A percentile compares a stretch with the other conserved stretches of the same genome.
phyloP scores from a whole-genome alignment of 768 basidiomycete genomes.

The Mycena rebaudengoi region DNA sequence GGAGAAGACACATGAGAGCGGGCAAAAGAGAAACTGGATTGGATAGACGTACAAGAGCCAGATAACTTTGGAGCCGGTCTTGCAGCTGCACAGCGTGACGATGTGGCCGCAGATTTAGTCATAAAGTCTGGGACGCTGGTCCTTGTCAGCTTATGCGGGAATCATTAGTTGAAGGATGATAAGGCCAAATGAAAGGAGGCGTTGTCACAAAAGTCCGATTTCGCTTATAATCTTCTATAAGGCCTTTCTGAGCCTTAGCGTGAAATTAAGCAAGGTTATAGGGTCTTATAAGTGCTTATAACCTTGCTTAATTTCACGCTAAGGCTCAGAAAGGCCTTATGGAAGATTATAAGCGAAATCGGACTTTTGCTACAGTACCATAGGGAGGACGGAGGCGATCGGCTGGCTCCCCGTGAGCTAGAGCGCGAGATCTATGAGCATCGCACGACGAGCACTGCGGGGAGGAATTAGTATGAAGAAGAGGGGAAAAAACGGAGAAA shows the following conservation, averaged over 20 bases:
- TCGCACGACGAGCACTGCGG: slow-evolving; percentile 70
- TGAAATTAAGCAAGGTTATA: too few species aligned
- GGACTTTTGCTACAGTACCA: too few species aligned
- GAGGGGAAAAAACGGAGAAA: too few species aligned
- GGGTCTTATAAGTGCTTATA: too few species aligned
- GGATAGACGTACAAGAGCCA: slow-evolving; percentile 78
- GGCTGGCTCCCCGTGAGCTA: slow-evolving; percentile 87
- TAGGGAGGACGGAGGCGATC: slow-evolving; percentile 71
- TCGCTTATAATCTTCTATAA: too few species aligned
- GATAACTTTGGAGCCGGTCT: slow-evolving; percentile 90
- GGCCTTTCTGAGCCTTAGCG: too few species aligned
- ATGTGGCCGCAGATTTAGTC: slow-evolving; percentile 89
- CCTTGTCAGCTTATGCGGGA: too few species aligned
- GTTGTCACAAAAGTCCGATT: too few species aligned
- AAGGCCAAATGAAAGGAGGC: neutral
- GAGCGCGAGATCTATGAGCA: slow-evolving; percentile 86
- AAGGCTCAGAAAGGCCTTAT: too few species aligned
- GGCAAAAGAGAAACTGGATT: neutral
- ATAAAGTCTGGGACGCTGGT: slow-evolving; percentile 81
- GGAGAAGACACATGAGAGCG: neutral
- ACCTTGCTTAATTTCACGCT: too few species aligned
- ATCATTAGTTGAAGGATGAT: too few species aligned
- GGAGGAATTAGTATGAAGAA: slow-evolving; percentile 5
- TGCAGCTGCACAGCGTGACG: slow-evolving; percentile 86
- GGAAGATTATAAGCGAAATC: too few species aligned